Conservation (phyloP, 225 moss, liverwort and hornwort species). For the Physcomitrium patens region DNA sequence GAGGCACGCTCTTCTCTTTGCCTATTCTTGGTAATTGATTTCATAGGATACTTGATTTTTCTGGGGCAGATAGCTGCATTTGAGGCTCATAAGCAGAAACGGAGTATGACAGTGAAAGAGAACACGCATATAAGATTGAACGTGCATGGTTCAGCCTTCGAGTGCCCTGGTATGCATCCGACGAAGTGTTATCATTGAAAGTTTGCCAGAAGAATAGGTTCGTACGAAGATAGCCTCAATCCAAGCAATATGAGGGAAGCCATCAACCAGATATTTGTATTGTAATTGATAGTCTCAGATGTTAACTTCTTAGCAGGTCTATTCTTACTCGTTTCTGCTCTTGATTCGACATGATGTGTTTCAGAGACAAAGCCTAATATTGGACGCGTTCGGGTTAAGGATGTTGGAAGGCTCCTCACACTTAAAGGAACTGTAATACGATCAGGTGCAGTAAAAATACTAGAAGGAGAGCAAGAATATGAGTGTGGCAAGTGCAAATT, state of each 20-base stretch:
- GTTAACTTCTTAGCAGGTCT: background rate
- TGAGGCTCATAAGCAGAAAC: slow-evolving; percentile 51
- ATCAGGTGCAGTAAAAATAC: slow-evolving; percentile 89
- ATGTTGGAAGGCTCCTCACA: slow-evolving; percentile 80
- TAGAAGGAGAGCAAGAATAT: slow-evolving; percentile 78
- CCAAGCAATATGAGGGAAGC: slow-evolving; percentile 11
- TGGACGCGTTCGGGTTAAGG: slow-evolving; percentile 76
- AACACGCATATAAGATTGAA: slow-evolving; percentile 75
- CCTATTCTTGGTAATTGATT: background rate
- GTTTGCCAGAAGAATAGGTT: slow-evolving; percentile 2
- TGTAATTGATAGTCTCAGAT: slow-evolving; percentile 20
- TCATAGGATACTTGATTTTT: background rate
- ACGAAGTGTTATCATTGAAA: slow-evolving; percentile 3
- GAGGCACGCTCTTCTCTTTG: slow-evolving; percentile 7
- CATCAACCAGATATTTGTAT: background rate
- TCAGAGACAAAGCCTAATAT: slow-evolving; percentile 88
- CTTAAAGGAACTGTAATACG: slow-evolving; percentile 91
- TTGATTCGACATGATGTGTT: slow-evolving; percentile 25
- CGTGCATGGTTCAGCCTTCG: slow-evolving; percentile 89
- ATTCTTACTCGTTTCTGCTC: slow-evolving; percentile 6
- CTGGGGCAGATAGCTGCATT: slow-evolving; percentile 51
- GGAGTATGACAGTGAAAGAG: slow-evolving; percentile 49
- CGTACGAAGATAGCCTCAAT: slow-evolving; percentile 5
- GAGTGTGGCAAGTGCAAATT: slow-evolving; percentile 91
- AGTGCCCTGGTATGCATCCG: slow-evolving; percentile 71